phyloP scores from a whole-genome alignment of 1,139 yeast species.

The Spathaspora sp. region DNA sequence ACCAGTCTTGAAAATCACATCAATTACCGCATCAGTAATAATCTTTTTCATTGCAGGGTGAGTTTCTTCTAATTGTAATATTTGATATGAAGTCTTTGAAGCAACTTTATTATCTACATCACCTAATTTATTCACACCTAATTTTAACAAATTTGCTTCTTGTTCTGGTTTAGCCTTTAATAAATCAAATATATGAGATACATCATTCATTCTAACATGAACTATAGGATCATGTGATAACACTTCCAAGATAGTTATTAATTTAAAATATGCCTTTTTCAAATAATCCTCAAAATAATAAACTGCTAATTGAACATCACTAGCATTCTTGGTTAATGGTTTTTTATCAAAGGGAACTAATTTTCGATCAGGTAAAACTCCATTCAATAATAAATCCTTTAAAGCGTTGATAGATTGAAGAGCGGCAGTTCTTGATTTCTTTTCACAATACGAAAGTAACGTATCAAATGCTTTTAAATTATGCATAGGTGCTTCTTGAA shows the following conservation, averaged over 20 bases:
- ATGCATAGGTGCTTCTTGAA: constrained; percentile 95
- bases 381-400: constrained; percentile 80
- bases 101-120: constrained; percentile 90
- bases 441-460: constrained; percentile 73
- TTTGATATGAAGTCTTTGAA: constrained; percentile 80
- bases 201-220: constrained; percentile 78
- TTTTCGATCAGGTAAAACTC: constrained; percentile 84
- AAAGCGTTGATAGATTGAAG: constrained; percentile 86
- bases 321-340: constrained; percentile 50
- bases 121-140: constrained; percentile 93
- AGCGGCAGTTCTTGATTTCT: constrained; percentile 92
- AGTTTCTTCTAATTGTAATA: constrained; percentile 78
- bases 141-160: constrained; percentile 83
- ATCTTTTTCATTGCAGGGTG: constrained; percentile 96
- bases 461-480: constrained; percentile 82
- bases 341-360: constrained; percentile 80
- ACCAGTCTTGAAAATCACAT: constrained; percentile 66
- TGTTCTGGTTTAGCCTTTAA: constrained; percentile 91
- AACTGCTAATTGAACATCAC: constrained; percentile 58
- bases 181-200: constrained; percentile 76
- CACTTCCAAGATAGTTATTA: constrained; percentile 68
- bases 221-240: constrained; percentile 90
- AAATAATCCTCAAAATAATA: constrained; percentile 89
- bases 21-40: constrained; percentile 76
- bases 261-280: constrained; percentile 70